A percentile compares a stretch with the other conserved stretches of the same genome.
Conservation (phyloP, 768 basidiomycete genomes). For the Ramaria rubella region DNA sequence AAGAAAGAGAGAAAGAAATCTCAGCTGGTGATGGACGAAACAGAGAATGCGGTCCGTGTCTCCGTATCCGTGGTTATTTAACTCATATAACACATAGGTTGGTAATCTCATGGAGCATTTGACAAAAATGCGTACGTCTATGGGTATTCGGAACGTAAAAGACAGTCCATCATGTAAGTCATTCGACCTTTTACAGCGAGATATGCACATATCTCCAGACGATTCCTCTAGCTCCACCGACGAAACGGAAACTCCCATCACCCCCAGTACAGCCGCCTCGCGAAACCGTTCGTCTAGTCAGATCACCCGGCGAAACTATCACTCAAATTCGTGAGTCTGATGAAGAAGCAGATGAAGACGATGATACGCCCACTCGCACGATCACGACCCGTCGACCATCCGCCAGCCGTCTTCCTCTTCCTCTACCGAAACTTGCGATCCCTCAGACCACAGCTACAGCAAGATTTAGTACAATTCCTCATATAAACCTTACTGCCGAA, state of each 20-base stretch:
- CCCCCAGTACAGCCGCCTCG: slow-evolving; percentile 60
- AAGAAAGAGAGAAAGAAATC: slow-evolving; percentile 79
- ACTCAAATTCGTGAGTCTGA: slow-evolving; percentile 55
- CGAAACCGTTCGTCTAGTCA: slow-evolving; percentile 36
- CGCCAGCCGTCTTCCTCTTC: slow-evolving; percentile 43
- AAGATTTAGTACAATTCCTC: slow-evolving; percentile 15
- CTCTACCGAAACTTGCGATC: slow-evolving; percentile 32
- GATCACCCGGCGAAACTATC: slow-evolving; percentile 1
- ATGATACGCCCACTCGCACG: slow-evolving; percentile 31
- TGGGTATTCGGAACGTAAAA: slow-evolving; percentile 27
- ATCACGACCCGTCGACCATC: slow-evolving; percentile 40
- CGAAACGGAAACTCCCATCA: slow-evolving; percentile 52
- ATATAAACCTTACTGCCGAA: slow-evolving; percentile 15
- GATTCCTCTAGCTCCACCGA: slow-evolving; percentile 37
- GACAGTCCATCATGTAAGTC: not conserved
- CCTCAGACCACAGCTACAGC: slow-evolving; percentile 25
- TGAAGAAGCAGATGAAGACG: slow-evolving; percentile 36
- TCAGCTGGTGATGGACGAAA: slow-evolving; percentile 60
- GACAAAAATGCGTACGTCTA: slow-evolving; percentile 54
- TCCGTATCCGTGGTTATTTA: slow-evolving; percentile 13
- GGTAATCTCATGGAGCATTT: slow-evolving; percentile 60
- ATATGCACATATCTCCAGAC: slow-evolving; percentile 44
- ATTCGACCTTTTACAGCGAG: slow-evolving; percentile 2
- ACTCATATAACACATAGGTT: slow-evolving; percentile 32
- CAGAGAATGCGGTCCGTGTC: slow-evolving; percentile 62